These are phyloP conservation scores for Heritiera littoralis DNA, from an alignment of 345 rosid genomes.

Conservation along the genomic window DNA sequence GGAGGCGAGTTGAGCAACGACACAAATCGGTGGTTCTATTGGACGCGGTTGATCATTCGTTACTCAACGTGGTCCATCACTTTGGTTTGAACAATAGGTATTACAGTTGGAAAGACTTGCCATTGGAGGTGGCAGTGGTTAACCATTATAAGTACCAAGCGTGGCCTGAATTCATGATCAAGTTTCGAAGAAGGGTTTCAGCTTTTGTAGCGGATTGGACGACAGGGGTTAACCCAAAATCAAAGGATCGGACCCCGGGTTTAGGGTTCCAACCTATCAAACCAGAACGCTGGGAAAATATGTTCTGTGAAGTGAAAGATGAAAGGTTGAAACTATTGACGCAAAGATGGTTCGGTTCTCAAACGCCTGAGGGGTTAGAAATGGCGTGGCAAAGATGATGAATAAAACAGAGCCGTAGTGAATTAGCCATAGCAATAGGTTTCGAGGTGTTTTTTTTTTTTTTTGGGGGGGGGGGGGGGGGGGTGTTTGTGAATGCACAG, in stretches of 20 bases:
- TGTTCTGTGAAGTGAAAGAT: conserved; percentile 69
- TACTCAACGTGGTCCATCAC: conserved; percentile 75
- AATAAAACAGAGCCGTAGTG: too few relatives aligned
- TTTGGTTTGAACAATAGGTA: conserved; percentile 37
- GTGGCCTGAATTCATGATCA: conserved; percentile 80
- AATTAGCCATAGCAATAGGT: too few relatives aligned
- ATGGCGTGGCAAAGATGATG: conserved; percentile 64
- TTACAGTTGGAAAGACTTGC: conserved; percentile 41
- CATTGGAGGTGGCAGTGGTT: conserved; percentile 47
- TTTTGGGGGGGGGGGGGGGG: too few relatives aligned
- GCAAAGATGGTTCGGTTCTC: conserved; percentile 52
- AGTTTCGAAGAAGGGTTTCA: conserved; percentile 78
- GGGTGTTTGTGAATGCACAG: too few relatives aligned
- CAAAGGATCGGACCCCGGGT: conserved; percentile 84
- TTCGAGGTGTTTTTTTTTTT: too few relatives aligned
- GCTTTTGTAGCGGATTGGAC: conserved; percentile 91
- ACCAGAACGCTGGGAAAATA: conserved; percentile 59
- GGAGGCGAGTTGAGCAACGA: conserved; percentile 50
- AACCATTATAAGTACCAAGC: conserved; percentile 96
- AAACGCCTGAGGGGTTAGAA: conserved; percentile 29
- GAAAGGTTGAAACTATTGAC: conserved; percentile 50
- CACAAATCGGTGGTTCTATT: conserved; percentile 75
- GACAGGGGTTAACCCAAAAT: conserved; percentile 46
- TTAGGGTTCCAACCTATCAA: conserved; percentile 63
- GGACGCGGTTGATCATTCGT: conserved; percentile 55